These are phyloP conservation scores for Penicillium chermesinum DNA, from an alignment of 495 filamentous ascomycete genomes.

Conservation along the genomic window DNA sequence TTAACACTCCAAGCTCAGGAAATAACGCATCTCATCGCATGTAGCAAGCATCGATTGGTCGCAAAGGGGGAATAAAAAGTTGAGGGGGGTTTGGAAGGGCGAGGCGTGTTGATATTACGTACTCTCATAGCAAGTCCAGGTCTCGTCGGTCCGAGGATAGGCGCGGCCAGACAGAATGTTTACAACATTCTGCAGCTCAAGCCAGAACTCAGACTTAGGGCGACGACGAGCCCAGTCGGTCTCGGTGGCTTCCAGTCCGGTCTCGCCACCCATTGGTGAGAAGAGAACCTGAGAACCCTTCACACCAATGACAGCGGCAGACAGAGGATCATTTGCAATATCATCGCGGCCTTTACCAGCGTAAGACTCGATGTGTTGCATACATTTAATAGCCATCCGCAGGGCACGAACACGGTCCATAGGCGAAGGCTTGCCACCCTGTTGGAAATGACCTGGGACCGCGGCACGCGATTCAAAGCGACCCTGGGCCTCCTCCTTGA, in stretches of 20 bases:
- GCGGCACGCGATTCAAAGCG: slow-evolving; percentile 91
- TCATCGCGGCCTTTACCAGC: slow-evolving; percentile 59
- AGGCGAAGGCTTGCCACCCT: slow-evolving; percentile 86
- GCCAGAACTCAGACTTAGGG: slow-evolving; percentile 83
- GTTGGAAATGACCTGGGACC: slow-evolving; percentile 94
- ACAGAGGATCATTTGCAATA: slow-evolving; percentile 65
- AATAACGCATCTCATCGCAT: background rate
- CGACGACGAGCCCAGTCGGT: slow-evolving; percentile 91
- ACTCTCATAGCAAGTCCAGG: slow-evolving; percentile 33
- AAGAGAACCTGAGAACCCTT: slow-evolving; percentile 86
- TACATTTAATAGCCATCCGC: slow-evolving; percentile 83
- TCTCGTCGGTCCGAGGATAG: slow-evolving; percentile 11
- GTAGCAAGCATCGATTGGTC: background rate
- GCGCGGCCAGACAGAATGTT: slow-evolving; percentile 77
- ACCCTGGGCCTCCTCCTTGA: slow-evolving; percentile 86
- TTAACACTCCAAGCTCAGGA: slow-evolving; percentile 13
- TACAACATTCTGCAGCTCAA: slow-evolving; percentile 71
- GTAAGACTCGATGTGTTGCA: slow-evolving; percentile 81
- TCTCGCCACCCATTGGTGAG: slow-evolving; percentile 60
- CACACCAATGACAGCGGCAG: slow-evolving; percentile 81
- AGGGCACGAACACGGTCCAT: slow-evolving; percentile 96
- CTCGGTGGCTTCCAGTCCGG: slow-evolving; percentile 69
- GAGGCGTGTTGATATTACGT: slow-evolving; percentile 17
- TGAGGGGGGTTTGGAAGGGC: background rate
- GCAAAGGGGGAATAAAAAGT: background rate